phyloP scores from a whole-genome alignment of 495 filamentous ascomycete genomes.

The Oidiodendron maius region DNA sequence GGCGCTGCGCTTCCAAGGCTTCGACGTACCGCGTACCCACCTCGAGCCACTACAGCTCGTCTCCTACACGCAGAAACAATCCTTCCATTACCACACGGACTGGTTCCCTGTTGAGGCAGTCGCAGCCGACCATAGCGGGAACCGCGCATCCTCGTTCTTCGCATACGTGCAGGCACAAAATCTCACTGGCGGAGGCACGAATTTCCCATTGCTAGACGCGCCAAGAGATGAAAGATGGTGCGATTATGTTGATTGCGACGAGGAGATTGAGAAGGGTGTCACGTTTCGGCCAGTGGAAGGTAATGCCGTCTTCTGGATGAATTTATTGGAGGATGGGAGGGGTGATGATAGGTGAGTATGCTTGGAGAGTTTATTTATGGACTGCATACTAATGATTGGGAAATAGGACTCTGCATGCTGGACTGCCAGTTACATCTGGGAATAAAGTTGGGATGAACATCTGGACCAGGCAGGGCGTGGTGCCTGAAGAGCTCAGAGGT shows the following conservation, averaged over 20 bases:
- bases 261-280: constrained; percentile 42
- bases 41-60: constrained; percentile 52
- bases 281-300: constrained; percentile 63
- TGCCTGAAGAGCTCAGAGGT: not conserved
- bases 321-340: constrained; percentile 53
- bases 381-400: too few species aligned
- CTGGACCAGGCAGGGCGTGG: constrained; percentile 43
- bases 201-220: constrained; percentile 57
- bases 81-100: constrained; percentile 50
- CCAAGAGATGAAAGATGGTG: constrained; percentile 29
- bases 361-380: too few species aligned
- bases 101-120: constrained; percentile 37
- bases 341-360: constrained; percentile 52
- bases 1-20: constrained; percentile 66
- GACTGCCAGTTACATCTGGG: constrained; percentile 59
- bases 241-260: constrained; percentile 19
- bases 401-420: constrained; percentile 68
- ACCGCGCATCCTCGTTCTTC: constrained; percentile 48
- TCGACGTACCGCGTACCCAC: constrained; percentile 30
- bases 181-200: constrained; percentile 50
- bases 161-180: constrained; percentile 43
- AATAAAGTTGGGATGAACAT: constrained; percentile 80
- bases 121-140: constrained; percentile 36
- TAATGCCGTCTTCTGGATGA: constrained; percentile 74
- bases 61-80: constrained; percentile 40